A percentile compares a stretch with the other conserved stretches of the same genome.
phyloP scores from a whole-genome alignment of 305 asterid genomes.

The Fraxinus albicans region DNA sequence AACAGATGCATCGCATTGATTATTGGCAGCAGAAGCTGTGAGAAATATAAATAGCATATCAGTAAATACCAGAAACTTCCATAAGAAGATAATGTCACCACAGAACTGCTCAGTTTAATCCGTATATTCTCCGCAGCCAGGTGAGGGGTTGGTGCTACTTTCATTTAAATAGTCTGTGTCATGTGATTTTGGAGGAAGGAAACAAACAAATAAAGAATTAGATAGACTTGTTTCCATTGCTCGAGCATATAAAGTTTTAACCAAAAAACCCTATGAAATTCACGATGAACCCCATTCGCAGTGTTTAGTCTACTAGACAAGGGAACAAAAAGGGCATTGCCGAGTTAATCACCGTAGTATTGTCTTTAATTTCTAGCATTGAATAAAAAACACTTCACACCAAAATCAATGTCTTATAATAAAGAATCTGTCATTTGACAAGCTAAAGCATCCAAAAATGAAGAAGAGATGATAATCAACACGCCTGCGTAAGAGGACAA shows the following conservation, averaged over 20 bases:
- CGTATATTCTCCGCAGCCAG: constrained; percentile 1
- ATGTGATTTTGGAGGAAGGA: not conserved
- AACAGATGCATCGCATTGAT: not conserved
- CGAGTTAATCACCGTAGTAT: not conserved
- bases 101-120: not conserved
- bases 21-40: not conserved
- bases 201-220: constrained; percentile 2
- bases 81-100: not conserved
- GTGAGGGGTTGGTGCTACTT: not conserved
- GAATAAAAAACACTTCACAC: not conserved
- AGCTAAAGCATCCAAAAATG: not conserved
- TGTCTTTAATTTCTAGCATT: not conserved
- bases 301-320: not conserved
- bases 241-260: not conserved
- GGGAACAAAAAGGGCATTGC: not conserved
- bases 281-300: not conserved
- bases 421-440: not conserved
- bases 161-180: not conserved
- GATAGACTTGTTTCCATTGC: constrained; percentile 1
- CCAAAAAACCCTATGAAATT: not conserved
- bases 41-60: not conserved
- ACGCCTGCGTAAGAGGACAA: constrained; percentile 2
- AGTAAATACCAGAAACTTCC: not conserved
- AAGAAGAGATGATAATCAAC: not conserved
- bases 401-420: not conserved